Percentiles rank a stretch among this genome's conserved stretches.
These are phyloP conservation scores for Diaporthe eres DNA, from an alignment of 2,329 filamentous ascomycete species.

Conservation along the genomic window DNA sequence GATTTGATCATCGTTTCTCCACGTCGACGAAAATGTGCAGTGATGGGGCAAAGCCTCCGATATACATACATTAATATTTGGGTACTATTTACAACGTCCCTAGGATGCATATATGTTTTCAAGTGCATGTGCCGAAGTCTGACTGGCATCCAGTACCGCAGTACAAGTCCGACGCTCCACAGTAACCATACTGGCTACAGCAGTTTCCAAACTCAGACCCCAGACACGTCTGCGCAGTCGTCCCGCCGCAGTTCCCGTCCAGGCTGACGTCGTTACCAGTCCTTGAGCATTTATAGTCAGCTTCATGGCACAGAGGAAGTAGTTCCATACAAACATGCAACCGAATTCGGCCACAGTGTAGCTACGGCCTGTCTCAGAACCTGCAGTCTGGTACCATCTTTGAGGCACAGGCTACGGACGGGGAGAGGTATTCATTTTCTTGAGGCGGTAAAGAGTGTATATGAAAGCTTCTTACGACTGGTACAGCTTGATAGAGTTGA, in stretches of 20 bases:
- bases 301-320: no score
- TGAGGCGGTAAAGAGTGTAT: no score
- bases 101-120: neutral
- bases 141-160: constrained; percentile 17
- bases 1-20: no score
- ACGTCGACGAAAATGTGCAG: neutral
- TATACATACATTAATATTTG: neutral
- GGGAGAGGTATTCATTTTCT: no score
- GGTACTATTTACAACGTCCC: neutral
- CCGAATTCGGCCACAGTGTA: no score
- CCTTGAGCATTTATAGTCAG: no score
- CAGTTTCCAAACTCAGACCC: constrained; percentile 15
- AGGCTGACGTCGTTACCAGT: neutral
- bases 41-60: no score
- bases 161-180: neutral
- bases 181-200: constrained; percentile 27
- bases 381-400: no score
- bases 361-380: no score
- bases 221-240: constrained; percentile 24
- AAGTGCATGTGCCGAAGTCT: neutral
- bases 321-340: no score
- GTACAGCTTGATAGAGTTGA: constrained; percentile 62
- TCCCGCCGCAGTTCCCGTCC: constrained; percentile 12
- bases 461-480: constrained; percentile 11
- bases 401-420: no score